Percentiles rank a stretch among this genome's conserved stretches.
Evolutionary conservation across 208 protist genomes (phyloP).

Genomic region (Phytomonas sp.): DNA sequence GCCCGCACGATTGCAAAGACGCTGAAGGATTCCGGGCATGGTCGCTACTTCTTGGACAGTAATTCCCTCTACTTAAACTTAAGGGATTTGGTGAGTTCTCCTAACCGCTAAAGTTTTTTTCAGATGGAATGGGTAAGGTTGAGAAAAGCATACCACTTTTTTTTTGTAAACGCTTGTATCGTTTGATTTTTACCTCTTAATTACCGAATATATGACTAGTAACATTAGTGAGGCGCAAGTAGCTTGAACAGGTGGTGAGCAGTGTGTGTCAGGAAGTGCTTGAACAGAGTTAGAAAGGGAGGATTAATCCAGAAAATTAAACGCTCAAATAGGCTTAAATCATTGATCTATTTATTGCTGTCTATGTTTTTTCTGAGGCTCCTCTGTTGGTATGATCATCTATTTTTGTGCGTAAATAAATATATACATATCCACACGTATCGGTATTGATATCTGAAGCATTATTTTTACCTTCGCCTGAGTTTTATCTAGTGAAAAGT

Average conservation of each 20-base stretch:
- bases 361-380: background rate
- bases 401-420: background rate
- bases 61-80: constrained; percentile 74
- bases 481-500: background rate
- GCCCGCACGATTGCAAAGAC: constrained; percentile 85
- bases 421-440: background rate
- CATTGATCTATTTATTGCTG: background rate
- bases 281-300: background rate
- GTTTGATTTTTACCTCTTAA: background rate
- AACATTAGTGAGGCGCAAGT: background rate
- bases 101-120: background rate
- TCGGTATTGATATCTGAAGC: background rate
- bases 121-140: background rate
- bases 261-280: background rate
- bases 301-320: background rate
- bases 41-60: constrained; percentile 78
- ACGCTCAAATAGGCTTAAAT: background rate
- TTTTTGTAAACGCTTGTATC: background rate
- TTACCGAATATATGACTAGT: background rate
- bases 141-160: background rate
- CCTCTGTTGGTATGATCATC: background rate
- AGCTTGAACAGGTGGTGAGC: background rate
- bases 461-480: background rate
- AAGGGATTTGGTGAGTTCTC: background rate
- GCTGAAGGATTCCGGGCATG: constrained; percentile 58